phyloP scores from a whole-genome alignment of 1,139 yeast species.

The Geotrichum klebahnii region DNA sequence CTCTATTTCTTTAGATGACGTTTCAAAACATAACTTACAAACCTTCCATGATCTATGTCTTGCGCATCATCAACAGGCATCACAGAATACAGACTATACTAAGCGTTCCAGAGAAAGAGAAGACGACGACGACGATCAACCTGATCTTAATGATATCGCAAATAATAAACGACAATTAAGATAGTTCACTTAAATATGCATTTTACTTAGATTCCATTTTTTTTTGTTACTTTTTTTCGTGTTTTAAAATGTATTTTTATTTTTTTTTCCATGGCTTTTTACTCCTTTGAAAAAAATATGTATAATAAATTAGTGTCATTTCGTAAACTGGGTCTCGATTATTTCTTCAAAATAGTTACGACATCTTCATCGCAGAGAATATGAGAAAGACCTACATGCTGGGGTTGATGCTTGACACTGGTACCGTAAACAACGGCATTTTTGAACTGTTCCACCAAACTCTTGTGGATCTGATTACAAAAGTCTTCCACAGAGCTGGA shows the following conservation, averaged over 20 bases:
- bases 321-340: constrained; percentile 20
- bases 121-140: neutral
- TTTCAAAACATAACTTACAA: constrained; percentile 28
- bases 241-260: too few species aligned
- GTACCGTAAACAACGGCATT: constrained; percentile 88
- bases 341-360: constrained; percentile 84
- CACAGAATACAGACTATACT: neutral
- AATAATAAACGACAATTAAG: neutral
- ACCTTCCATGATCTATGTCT: constrained; percentile 29
- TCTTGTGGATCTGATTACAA: constrained; percentile 93
- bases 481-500: constrained; percentile 88
- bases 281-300: neutral
- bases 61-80: constrained; percentile 19
- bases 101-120: constrained; percentile 6
- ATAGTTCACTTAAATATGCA: too few species aligned
- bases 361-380: constrained; percentile 91
- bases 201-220: too few species aligned
- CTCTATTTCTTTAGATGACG: constrained; percentile 31
- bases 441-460: constrained; percentile 87
- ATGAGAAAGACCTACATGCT: constrained; percentile 84
- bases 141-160: neutral
- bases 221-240: too few species aligned
- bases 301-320: neutral
- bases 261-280: too few species aligned
- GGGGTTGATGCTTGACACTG: constrained; percentile 97